Conservation (phyloP, 2,329 filamentous ascomycete species). For the Teratosphaeria epicoccoides region DNA sequence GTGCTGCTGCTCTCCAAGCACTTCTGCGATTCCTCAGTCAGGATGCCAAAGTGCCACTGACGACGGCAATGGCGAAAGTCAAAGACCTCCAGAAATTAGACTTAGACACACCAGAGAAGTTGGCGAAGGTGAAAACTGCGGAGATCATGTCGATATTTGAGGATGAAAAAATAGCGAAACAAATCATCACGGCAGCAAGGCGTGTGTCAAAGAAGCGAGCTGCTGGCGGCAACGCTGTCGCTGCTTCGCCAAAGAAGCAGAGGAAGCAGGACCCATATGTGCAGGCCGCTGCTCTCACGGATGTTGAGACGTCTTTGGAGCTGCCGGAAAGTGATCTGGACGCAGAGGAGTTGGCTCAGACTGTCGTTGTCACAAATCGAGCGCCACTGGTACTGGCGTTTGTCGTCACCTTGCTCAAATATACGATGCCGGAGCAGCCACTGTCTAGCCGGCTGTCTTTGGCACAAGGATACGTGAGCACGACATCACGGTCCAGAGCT, state of each 20-base stretch:
- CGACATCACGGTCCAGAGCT: slow-evolving; percentile 68
- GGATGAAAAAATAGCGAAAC: slow-evolving; percentile 47
- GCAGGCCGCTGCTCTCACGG: slow-evolving; percentile 35
- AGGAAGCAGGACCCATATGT: slow-evolving; percentile 21
- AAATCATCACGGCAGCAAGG: slow-evolving; percentile 48
- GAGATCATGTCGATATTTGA: slow-evolving; percentile 34
- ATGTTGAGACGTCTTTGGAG: slow-evolving; percentile 52
- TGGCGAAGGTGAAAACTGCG: slow-evolving; percentile 39
- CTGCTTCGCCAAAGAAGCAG: slow-evolving; percentile 29
- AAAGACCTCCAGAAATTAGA: slow-evolving; percentile 42
- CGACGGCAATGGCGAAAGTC: slow-evolving; percentile 44
- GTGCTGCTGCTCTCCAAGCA: slow-evolving; percentile 20
- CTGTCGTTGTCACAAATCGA: slow-evolving; percentile 61
- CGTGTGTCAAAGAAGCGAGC: slow-evolving; percentile 45
- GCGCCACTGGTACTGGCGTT: slow-evolving; percentile 77
- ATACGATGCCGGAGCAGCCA: slow-evolving; percentile 79
- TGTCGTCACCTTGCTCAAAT: slow-evolving; percentile 59
- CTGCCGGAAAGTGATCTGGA: slow-evolving; percentile 46
- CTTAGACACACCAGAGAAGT: slow-evolving; percentile 35
- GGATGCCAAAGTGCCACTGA: slow-evolving; percentile 47
- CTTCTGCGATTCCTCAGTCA: slow-evolving; percentile 49
- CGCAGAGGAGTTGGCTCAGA: slow-evolving; percentile 49
- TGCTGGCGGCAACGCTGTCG: slow-evolving; percentile 24
- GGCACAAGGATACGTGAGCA: slow-evolving; percentile 72
- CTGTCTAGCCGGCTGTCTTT: slow-evolving; percentile 73